Conservation (phyloP, 1,284 basidiomycete species). For the Ustilago vetiveriae region DNA sequence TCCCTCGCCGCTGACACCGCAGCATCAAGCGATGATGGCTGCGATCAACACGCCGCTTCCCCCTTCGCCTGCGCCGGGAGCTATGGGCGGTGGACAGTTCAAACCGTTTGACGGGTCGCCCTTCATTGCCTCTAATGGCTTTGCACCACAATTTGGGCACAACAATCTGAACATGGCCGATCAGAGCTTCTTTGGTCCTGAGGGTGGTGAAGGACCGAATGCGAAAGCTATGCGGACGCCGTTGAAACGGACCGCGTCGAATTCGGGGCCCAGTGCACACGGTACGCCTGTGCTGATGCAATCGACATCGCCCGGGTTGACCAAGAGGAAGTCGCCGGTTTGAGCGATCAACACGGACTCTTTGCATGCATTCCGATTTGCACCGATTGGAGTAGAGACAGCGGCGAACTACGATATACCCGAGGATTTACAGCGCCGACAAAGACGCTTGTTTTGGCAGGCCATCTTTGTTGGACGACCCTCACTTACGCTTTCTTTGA, state of each 20-base stretch:
- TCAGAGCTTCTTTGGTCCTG: conserved; percentile 29
- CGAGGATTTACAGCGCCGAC: too few relatives aligned
- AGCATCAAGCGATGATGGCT: conserved; percentile 52
- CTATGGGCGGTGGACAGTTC: conserved; percentile 27
- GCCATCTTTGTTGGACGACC: neutral
- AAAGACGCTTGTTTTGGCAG: too few relatives aligned
- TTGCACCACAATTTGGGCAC: conserved; percentile 11
- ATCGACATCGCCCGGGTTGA: conserved; percentile 29
- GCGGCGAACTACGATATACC: conserved; percentile 9
- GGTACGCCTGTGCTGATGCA: conserved; percentile 39
- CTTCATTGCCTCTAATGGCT: conserved; percentile 24
- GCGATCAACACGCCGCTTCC: conserved; percentile 60
- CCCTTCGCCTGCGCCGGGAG: conserved; percentile 51
- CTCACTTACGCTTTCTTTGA: too few relatives aligned
- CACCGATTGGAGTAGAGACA: neutral
- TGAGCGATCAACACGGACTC: neutral
- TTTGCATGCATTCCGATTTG: too few relatives aligned
- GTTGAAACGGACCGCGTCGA: conserved; percentile 54
- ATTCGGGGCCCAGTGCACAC: conserved; percentile 43
- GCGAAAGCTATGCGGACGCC: conserved; percentile 55
- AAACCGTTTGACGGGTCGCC: conserved; percentile 30
- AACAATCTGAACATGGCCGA: conserved; percentile 22
- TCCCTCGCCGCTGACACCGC: conserved; percentile 39
- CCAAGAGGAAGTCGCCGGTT: conserved; percentile 44
- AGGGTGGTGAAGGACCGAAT: conserved; percentile 42